Base-by-base conservation (phyloP, 139 green algal species). In the Coelastrella sp. region DNA sequence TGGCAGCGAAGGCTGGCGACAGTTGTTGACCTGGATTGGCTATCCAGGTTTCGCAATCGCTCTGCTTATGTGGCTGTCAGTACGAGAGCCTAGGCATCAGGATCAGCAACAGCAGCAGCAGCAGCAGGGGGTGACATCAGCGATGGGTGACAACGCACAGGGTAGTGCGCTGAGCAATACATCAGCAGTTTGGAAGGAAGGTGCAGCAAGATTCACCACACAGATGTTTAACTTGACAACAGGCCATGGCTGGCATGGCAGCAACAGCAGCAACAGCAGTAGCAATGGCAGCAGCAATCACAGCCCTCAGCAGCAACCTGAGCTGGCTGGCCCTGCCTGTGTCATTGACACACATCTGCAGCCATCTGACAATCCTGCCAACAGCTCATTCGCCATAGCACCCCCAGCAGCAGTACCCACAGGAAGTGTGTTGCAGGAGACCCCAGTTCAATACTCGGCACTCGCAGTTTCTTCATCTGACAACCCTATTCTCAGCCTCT, bases 11-110 rank as follows among this genome's bases (percentile, higher is more conserved):
- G 87, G 86, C 23, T 97, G 94, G 94, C 89, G 93, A 25, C 40
- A 90, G 72, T 85, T 96, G 66, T 75, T 96, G 41, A 80, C 59
- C 11, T 95, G 89, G 91, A 78, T 96, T 35, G 93, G 91, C 4
- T 86, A 91, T 3, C 93, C 94, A 13, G 94, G 94, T 17, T 62
- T 97, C 62, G 69, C 81, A 2, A 89, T 97, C 41, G 93, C 89
- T 0, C 48, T 67, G 6, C 71, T 96, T 64, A 86, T 90, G 41
- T 60, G 92, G 77, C 77, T 96, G 11, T 93, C 91, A 30, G 73
- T 96, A 37, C 72, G 85, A 9, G 93, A 96, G 78, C 92, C 93
- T 32, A 80, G 93, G 23, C n/a, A 87, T n/a, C 43, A 62, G 35
- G 25, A 9, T 15, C 38, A 59, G 68, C 41, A 27, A 59, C 34